Conservation (phyloP, 768 basidiomycete genomes). For the Auriscalpium vulgare region DNA sequence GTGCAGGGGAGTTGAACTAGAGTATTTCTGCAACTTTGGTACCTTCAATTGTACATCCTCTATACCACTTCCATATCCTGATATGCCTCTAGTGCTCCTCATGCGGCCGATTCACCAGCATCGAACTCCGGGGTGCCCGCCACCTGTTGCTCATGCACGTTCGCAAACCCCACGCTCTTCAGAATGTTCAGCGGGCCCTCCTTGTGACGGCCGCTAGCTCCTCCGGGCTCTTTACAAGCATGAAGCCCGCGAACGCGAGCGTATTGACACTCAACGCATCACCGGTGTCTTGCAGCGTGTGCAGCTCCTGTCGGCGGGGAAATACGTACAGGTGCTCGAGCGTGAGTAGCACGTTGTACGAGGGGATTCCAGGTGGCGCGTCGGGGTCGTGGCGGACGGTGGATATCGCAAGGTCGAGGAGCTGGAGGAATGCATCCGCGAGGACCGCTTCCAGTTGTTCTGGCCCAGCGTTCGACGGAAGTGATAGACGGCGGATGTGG, state of each 20-base stretch:
- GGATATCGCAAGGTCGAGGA: slow-evolving; percentile 71
- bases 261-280: slow-evolving; percentile 70
- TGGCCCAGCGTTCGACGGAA: slow-evolving; percentile 23
- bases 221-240: slow-evolving; percentile 76
- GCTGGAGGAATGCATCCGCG: slow-evolving; percentile 54
- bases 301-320: slow-evolving; percentile 63
- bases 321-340: slow-evolving; percentile 80
- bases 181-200: slow-evolving; percentile 60
- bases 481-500: slow-evolving; percentile 51
- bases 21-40: too few relatives aligned
- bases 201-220: slow-evolving; percentile 63
- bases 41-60: background rate
- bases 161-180: slow-evolving; percentile 53
- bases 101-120: background rate
- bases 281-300: slow-evolving; percentile 44
- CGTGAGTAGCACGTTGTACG: slow-evolving; percentile 81
- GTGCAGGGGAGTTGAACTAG: too few relatives aligned
- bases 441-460: slow-evolving; percentile 45
- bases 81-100: too few relatives aligned
- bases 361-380: slow-evolving; percentile 57
- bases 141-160: slow-evolving; percentile 61
- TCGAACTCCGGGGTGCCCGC: slow-evolving; percentile 36
- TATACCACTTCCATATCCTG: background rate
- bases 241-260: slow-evolving; percentile 83
- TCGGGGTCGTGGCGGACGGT: slow-evolving; percentile 60